Percentiles rank a stretch among this genome's conserved stretches.
Conservation (phyloP, 1,284 basidiomycete species). For the Pyrrhoderma lamaoense region DNA sequence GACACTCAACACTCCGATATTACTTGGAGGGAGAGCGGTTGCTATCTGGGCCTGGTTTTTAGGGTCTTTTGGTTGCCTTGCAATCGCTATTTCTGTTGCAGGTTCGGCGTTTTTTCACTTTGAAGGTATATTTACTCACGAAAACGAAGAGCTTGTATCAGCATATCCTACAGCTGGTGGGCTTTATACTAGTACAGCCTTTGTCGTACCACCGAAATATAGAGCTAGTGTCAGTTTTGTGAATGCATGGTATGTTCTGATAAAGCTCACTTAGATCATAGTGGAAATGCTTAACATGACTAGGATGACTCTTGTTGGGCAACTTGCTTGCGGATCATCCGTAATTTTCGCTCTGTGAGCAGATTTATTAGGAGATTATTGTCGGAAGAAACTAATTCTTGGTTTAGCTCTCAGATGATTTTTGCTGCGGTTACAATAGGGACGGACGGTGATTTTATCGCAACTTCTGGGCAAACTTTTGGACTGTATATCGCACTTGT, state of each 20-base stretch:
- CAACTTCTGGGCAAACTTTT: slow-evolving; percentile 19
- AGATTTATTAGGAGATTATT: no score
- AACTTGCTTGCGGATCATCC: slow-evolving; percentile 22
- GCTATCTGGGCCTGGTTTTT: slow-evolving; percentile 22
- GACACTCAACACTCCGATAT: slow-evolving; percentile 20
- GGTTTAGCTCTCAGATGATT: slow-evolving; percentile 21
- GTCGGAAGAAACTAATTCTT: no score
- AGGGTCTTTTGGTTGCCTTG: slow-evolving; percentile 19
- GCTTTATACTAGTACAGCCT: slow-evolving; percentile 19
- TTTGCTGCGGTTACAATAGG: slow-evolving; percentile 21
- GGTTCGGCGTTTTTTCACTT: slow-evolving; percentile 4
- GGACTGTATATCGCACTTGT: slow-evolving; percentile 21
- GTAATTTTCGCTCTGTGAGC: slow-evolving; percentile 21
- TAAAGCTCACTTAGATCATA: not conserved
- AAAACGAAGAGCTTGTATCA: slow-evolving; percentile 19
- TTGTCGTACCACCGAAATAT: slow-evolving; percentile 17
- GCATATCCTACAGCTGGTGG: slow-evolving; percentile 21
- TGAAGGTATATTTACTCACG: not conserved
- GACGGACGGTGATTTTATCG: slow-evolving; percentile 20
- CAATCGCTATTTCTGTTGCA: slow-evolving; percentile 20
- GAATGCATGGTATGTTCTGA: slow-evolving; percentile 17
- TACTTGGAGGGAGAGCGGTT: slow-evolving; percentile 20
- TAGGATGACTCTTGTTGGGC: slow-evolving; percentile 22
- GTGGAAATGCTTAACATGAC: not conserved
- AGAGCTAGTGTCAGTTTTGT: slow-evolving; percentile 18